Percentiles rank a stretch among this genome's conserved stretches.
Evolutionary conservation across 1,284 basidiomycete species (phyloP).

Genomic region (Apiotrichum gamsii): DNA sequence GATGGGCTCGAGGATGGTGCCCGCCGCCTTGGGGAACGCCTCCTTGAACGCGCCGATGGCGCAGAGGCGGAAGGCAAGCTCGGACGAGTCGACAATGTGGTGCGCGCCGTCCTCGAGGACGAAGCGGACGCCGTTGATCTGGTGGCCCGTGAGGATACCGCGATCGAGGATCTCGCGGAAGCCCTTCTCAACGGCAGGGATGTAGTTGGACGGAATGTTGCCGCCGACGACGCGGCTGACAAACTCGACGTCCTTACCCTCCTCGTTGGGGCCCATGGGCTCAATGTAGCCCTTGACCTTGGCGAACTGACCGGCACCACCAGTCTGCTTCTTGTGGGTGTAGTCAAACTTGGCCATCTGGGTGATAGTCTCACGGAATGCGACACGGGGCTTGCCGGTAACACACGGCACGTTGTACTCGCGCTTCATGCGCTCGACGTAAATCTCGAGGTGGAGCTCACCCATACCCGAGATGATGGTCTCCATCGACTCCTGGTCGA

Average conservation of each 20-base stretch:
- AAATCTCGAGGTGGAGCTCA: slow-evolving; percentile 97
- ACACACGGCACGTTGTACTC: slow-evolving; percentile 94
- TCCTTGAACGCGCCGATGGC: slow-evolving; percentile 91
- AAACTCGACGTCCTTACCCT: slow-evolving; percentile 81
- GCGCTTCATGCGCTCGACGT: slow-evolving; percentile 96
- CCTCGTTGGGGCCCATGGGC: slow-evolving; percentile 66
- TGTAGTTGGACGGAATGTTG: slow-evolving; percentile 83
- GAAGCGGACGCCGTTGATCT: slow-evolving; percentile 78
- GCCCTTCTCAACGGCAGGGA: slow-evolving; percentile 95
- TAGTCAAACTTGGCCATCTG: slow-evolving; percentile 76
- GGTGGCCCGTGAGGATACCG: slow-evolving; percentile 82
- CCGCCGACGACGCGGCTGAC: slow-evolving; percentile 87
- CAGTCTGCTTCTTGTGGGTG: slow-evolving; percentile 98
- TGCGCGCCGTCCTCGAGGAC: slow-evolving; percentile 87
- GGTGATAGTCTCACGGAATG: slow-evolving; percentile 92
- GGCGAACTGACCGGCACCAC: slow-evolving; percentile 94
- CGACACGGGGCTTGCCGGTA: slow-evolving; percentile 93
- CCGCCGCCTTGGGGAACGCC: slow-evolving; percentile 67
- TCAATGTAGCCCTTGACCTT: slow-evolving; percentile 88
- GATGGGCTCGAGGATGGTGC: slow-evolving; percentile 89
- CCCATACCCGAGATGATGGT: slow-evolving; percentile 99
- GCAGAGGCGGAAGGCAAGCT: slow-evolving; percentile 88
- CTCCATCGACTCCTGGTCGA: slow-evolving; percentile 92
- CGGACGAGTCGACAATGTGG: slow-evolving; percentile 95
- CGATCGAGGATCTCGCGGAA: slow-evolving; percentile 93